Percentiles rank a stretch among this genome's conserved stretches.
Evolutionary conservation across 2,329 filamentous ascomycete genomes (phyloP).

Genomic region (Neurospora sp.): DNA sequence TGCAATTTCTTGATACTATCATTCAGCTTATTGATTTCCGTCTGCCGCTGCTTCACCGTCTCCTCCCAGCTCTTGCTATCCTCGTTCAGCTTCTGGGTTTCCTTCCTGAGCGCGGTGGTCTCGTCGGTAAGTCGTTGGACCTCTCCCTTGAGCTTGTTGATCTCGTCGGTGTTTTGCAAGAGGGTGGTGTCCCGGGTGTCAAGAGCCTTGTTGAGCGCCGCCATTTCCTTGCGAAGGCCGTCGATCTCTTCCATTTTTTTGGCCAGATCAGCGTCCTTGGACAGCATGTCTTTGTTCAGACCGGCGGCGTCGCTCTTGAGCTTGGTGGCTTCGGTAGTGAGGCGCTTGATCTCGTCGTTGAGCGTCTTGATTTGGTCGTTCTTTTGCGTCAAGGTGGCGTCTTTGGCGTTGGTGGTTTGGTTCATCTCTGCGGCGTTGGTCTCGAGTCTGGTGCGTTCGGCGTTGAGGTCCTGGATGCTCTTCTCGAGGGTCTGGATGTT

Average conservation of each 20-base stretch:
- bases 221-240: neutral
- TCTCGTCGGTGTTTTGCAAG: neutral
- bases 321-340: neutral
- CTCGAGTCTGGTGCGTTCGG: neutral
- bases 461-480: neutral
- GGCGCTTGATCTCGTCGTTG: neutral
- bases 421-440: neutral
- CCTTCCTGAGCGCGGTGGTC: neutral
- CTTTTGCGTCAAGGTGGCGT: neutral
- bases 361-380: neutral
- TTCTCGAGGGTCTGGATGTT: neutral
- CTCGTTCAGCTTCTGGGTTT: neutral
- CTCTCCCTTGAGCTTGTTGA: neutral
- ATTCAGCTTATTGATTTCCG: neutral
- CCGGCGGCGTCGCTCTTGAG: neutral
- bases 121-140: neutral
- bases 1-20: neutral
- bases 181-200: neutral
- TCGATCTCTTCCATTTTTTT: neutral
- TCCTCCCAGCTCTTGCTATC: neutral
- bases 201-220: neutral
- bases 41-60: neutral
- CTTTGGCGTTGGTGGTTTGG: neutral
- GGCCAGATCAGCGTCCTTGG: neutral
- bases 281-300: neutral